A percentile compares a stretch with the other conserved stretches of the same genome.
Evolutionary conservation across 495 filamentous ascomycete species (phyloP).

Genomic region (Podospora pseudopauciseta): DNA sequence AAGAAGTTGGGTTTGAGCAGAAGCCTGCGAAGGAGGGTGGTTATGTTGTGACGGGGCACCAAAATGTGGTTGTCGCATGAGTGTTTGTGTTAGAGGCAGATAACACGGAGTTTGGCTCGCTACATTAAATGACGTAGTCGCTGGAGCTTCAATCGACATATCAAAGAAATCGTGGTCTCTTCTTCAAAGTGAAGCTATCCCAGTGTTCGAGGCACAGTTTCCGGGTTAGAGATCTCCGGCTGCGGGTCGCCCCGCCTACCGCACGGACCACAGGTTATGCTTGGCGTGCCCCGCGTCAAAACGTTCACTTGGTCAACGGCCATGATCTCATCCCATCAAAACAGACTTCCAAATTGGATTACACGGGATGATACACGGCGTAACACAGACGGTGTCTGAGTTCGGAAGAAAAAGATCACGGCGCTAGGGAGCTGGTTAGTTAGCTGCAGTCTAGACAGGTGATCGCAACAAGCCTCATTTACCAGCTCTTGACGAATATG

Average conservation of each 20-base stretch:
- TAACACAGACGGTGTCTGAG: neutral
- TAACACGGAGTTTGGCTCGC: no score
- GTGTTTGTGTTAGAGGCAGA: no score
- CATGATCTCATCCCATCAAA: neutral
- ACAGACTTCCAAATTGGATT: neutral
- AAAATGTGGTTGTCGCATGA: constrained; percentile 11
- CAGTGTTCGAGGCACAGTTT: no score
- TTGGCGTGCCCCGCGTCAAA: neutral
- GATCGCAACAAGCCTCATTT: neutral
- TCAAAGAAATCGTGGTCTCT: no score
- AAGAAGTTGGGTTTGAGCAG: constrained; percentile 37
- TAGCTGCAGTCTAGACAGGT: neutral
- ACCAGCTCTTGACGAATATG: neutral
- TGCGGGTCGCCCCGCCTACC: neutral
- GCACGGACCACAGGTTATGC: neutral
- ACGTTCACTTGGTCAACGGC: neutral
- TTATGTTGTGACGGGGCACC: constrained; percentile 28
- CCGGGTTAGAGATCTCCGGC: no score
- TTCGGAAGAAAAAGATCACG: neutral
- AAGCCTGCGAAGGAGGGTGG: constrained; percentile 27
- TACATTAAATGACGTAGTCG: no score
- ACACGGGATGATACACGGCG: neutral
- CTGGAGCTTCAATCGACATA: no score
- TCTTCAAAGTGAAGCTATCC: no score
- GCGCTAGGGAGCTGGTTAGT: neutral